Evolutionary conservation across 306 rosid species (phyloP), one percentile per base, ranked within the genome.

Genomic region (Cicer chorassanicum): DNA sequence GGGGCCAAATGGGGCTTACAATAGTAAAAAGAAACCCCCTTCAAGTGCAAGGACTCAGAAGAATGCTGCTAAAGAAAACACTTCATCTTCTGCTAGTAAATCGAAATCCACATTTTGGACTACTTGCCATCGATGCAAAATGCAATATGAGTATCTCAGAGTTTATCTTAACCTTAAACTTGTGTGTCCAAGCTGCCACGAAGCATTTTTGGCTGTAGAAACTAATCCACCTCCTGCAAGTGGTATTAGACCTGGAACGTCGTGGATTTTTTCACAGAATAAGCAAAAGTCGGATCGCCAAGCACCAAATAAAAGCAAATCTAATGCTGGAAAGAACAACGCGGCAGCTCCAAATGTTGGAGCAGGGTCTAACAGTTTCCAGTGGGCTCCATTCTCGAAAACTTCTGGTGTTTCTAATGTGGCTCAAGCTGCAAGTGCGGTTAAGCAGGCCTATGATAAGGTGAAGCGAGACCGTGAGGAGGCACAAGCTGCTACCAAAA

Each of bases 111-210:
- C 99, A 60, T 94, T 94, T 79, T 94, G 99, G 99, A 94, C 99
- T 4, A 92, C 89, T 49, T 94, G 99, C 73, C 82, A 82, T 50
- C 75, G 83, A 69, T 94, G 99, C 87, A 92, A 87, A 84, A 94
- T 94, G 97, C 99, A 94, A 65, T 94, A 92, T 6, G 99, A 94
- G 85, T 94, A 94, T 83, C 90, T 92, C 40, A 80, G 95, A 76
- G 86, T 92, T 63, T 94, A 94, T 83, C 89, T 92, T 56, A 90
- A 92, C 56, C 97, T 90, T 75, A 88, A 92, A 82, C 96, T 94
- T 68, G 82, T 94, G 43, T 94, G 99, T 82, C 99, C 97, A 41
- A 92, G 87, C 81, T 94, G 99, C 81, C 93, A 89, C 39, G 90
- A 88, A 73, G 87, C 96, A 43, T 94, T 92, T 83, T 79, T 87